Evolutionary conservation across 768 basidiomycete species (phyloP), one percentile per base, ranked within the genome.

Genomic region (Podaxis mareebaensis): DNA sequence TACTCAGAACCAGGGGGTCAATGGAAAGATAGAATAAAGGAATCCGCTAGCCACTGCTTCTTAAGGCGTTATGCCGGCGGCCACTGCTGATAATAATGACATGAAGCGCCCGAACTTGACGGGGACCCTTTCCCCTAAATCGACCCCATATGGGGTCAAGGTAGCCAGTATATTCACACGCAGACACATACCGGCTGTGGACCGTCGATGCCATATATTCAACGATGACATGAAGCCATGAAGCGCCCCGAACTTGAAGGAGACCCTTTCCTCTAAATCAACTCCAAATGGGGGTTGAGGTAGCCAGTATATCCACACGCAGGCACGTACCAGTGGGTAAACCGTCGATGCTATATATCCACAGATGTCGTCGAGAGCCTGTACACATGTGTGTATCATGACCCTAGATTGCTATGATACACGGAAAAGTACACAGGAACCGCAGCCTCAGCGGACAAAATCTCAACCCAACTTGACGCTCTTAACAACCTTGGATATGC

Each of bases 401-500:
- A 10, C 30, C 8, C 8, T 33, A 33, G 10, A 33, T 33, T 33
- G 30, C 30, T 33, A 33, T 10, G 30, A 33, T 33, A 33, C 30
- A 10, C 30, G 30, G 8, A 33, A 33, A 33, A 33, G 30, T 33
- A 33, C 30, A 33, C 30, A 33, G 8, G 30, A 33, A 8, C 30
- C 30, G 30, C 30, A 33, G 7, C 2, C 0, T 33, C 30, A 33
- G 30, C 2, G 52, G 28, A 30, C 26, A 33, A 13, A 58, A 22
- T 38, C 60, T 70, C 72, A 87, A 64, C 81, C 82, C 73, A 97
- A 78, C 66, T 84, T 87, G 66, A 93, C 82, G 75, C 92, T 90
- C 81, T 96, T 96, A 78, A 95, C 81, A 40, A 94, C 91, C 71
- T 89, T 93, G 66, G 88, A 89, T 72, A 97, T 96, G 82, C 96